A percentile compares a stretch with the other conserved stretches of the same genome.
phyloP scores from a whole-genome alignment of 306 rosid species.

The Trifolium fragiferum region DNA sequence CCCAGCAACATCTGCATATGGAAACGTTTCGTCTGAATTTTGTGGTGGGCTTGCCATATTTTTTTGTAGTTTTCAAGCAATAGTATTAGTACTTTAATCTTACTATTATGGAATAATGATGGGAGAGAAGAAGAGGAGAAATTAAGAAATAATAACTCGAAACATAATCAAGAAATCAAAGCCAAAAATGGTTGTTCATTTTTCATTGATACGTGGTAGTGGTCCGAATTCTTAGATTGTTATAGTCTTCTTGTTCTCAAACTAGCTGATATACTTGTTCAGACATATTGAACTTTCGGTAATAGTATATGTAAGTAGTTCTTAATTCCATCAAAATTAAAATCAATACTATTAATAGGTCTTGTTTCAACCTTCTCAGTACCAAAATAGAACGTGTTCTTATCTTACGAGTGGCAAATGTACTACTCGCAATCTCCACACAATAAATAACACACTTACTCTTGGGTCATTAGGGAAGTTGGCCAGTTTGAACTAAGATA shows the following conservation, averaged over 20 bases:
- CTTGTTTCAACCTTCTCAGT: not conserved
- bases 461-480: too few species aligned
- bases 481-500: too few species aligned
- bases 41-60: too few species aligned
- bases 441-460: too few species aligned
- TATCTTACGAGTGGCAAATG: not conserved
- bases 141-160: conserved; percentile 3
- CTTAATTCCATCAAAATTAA: not conserved
- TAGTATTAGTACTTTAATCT: conserved; percentile 10
- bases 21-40: conserved; percentile 52
- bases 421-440: not conserved
- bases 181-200: conserved; percentile 18
- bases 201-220: conserved; percentile 40
- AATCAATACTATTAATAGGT: not conserved
- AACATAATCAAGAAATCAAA: conserved; percentile 21
- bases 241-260: conserved; percentile 36
- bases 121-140: conserved; percentile 12
- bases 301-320: not conserved
- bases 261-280: conserved; percentile 38
- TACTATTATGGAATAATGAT: conserved; percentile 9
- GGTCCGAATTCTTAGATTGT: conserved; percentile 36
- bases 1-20: conserved; percentile 45
- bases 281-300: conserved; percentile 9
- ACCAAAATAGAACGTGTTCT: not conserved
- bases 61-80: conserved; percentile 8